Base-by-base conservation (phyloP, 805 yeast genomes). In the Metschnikowia shivogae region DNA sequence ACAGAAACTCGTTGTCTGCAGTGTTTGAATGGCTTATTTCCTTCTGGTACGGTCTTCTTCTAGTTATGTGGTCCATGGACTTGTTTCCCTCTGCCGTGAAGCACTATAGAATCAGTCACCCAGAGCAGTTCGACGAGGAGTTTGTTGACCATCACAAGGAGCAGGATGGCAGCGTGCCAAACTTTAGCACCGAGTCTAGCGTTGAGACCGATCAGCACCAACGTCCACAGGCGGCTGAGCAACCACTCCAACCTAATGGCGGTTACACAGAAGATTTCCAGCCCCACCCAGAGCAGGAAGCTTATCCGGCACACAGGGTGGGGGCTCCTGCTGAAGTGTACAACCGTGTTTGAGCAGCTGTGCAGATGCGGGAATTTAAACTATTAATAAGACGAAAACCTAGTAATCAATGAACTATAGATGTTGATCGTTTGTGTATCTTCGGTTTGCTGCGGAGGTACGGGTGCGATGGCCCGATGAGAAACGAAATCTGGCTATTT, bases 21-120 rank as follows among this genome's bases (percentile, higher is more conserved):
- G 68, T 73, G 17, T 80, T 85, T 59, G 98, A 92, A 65, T 92
- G 98, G 98, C 60, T 82, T 3, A 64, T 90, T 35, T 82, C 92
- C n/a, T 90, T 82, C 64, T 82, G 87, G 81, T 90, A 86, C 60
- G 93, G 95, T 3, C 56, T 83, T 29, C 70, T 86, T 48, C 77
- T 83, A 52, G 58, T 83, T 4, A 66, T 82, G 45, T 72, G 90
- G 62, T 68, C 85, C 1, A 73, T 78, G 48, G 97, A 92, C 60
- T 73, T 89, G 53, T 74, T 76, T 55, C 84, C 89, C 1, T 82
- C 86, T 17, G 77, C 82, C 1, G 58, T 64, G 33, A 65, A 61
- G 43, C 64, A 59, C 42, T 66, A 60, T 47, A 56, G 57, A 37
- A 38, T 55, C 5, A 60, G 55, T 38, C 68, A 65, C 46, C 68